A percentile compares a stretch with the other conserved stretches of the same genome.
phyloP scores from a whole-genome alignment of 495 filamentous ascomycete genomes.

The Aeminium ludgeri region DNA sequence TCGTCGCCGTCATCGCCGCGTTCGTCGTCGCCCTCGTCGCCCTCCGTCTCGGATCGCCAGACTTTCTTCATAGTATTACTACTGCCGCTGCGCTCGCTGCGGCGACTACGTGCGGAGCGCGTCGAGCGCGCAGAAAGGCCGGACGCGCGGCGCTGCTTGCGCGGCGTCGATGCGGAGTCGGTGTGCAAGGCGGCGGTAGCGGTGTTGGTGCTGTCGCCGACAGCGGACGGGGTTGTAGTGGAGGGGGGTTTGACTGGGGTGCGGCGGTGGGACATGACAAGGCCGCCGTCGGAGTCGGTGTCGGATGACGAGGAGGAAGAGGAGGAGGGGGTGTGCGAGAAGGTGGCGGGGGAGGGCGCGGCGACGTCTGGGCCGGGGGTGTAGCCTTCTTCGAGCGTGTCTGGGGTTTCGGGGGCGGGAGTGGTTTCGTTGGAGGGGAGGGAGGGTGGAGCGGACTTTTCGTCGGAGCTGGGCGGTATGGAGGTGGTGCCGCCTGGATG shows the following conservation, averaged over 20 bases:
- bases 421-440: too few species aligned
- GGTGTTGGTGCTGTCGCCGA: background rate
- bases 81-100: constrained; percentile 13
- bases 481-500: too few species aligned
- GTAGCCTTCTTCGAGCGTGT: constrained; percentile 9
- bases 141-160: background rate
- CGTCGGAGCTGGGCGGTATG: background rate
- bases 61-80: constrained; percentile 17
- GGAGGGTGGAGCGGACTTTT: too few species aligned
- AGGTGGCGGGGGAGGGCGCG: background rate
- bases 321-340: too few species aligned
- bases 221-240: background rate
- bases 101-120: background rate
- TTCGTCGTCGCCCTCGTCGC: background rate
- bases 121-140: constrained; percentile 1
- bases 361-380: constrained; percentile 19
- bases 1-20: background rate
- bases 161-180: background rate
- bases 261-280: constrained; percentile 12
- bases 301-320: constrained; percentile 27
- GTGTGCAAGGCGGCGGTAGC: too few species aligned
- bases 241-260: background rate
- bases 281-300: constrained; percentile 26
- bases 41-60: background rate
- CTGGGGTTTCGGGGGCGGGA: background rate